Base-by-base conservation (phyloP, 2,329 filamentous ascomycete species). In the Ilyonectria sp. region DNA sequence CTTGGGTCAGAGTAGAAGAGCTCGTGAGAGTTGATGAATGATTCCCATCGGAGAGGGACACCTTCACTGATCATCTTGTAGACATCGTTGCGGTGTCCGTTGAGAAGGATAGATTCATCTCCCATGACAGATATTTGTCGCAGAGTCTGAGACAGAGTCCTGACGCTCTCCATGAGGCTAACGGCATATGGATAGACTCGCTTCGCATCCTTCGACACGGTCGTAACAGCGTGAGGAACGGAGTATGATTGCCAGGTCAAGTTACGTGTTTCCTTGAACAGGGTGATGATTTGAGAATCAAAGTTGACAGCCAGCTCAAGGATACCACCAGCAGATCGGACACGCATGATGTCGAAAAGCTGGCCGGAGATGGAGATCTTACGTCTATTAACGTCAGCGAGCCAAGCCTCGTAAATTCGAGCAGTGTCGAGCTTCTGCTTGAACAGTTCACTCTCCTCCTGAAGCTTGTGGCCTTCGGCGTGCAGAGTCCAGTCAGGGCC, bases 231-330 rank as follows among this genome's bases (percentile, higher is more conserved):
- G 80, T 99, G 96, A 9, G 97, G 97, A 26, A 99, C 94, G 63
- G 94, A 92, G 79, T 94, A 99, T 72, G 94, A 96, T 69, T 97
- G 91, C 95, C 96, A 99, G 13, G 94, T 91, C 49, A 99, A 85
- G 77, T 99, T 99, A 46, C 97, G 91, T 29, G 97, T 97, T 84
- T 99, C 96, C 79, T 99, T 99, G 87, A 99, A 99, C 10, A 99
- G 85, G 0, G 95, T 95, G 78, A 99, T 99, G 63, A 98, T 94
- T 79, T 99, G 96, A 13, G 93, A 91, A 78, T 99, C 95, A 75
- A 99, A 99, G 82, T 98, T 99, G 79, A 99, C 95, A 13, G 89
- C 89, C 29, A 99, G 87, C 80, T 98, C 95, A 35, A 98, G 85
- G 15, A 91, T 89, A 76, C 97, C 96, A 66, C 95, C 95, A 15